Base-by-base conservation (phyloP, 2,329 filamentous ascomycete genomes). In the Colletotrichum melonis region DNA sequence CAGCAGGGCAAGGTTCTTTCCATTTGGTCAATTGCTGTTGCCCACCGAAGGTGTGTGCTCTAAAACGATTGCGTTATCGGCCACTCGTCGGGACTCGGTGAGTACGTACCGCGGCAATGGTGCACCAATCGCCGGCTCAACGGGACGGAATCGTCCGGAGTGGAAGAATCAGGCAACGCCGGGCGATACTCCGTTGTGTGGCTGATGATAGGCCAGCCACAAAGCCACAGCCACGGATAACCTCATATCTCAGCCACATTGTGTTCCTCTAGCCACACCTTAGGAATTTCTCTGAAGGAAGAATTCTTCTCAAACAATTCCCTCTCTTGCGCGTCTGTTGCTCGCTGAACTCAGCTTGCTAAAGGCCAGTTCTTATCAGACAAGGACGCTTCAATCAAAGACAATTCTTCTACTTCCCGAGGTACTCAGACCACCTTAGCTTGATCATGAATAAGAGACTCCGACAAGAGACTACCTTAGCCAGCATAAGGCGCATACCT, bases 121-220 rank as follows among this genome's bases (percentile, higher is more conserved):
- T 55, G 58, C 63, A 32, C 65, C 64, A 60, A 69, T 69, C 35
- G 26, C 32, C 46, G 60, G 38, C 59, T 58, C n/a, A 35, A 56
- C 46, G 55, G 67, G 67, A 70, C 60, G 67, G 59, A 70, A 70
- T 55, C 12, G 60, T 35, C 70, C 70, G 70, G 67, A 70, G 35
- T 62, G 35, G 70, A 60, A 28, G 60, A 70, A 73, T 64, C 55
- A 56, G 67, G 70, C 55, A 65, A 26, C 2, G n/a, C 70, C 60
- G 60, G 60, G 3, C 35, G 49, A 14, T 42, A 24, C 5, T n/a
- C 28, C 60, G n/a, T 26, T 2, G 11, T 63, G 28, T 35, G 46
- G 28, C 28, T 54, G 12, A 19, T 19, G 19, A 1, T 1, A 19
- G 16, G 1, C 5, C 6, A 63, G 49, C 63, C 63, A 65, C 49